A percentile compares a stretch with the other conserved stretches of the same genome.
These are phyloP conservation scores for Globisporangium cylindrosporum DNA, from an alignment of 352 stramenopile species.

Conservation along the genomic window DNA sequence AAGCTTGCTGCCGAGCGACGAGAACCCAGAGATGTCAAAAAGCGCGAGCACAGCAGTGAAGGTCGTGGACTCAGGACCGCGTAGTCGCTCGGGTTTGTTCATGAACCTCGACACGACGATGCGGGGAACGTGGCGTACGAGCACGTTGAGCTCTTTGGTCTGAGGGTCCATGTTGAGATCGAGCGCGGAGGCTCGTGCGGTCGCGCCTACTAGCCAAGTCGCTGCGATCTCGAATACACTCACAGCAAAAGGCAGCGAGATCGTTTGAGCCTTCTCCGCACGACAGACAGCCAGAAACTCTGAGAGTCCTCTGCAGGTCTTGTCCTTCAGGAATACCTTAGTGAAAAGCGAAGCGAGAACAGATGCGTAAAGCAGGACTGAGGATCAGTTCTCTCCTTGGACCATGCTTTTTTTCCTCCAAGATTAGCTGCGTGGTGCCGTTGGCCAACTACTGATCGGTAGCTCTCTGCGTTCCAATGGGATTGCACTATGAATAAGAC, in stretches of 20 bases:
- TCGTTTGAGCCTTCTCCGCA: too few species aligned
- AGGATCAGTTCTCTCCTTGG: not conserved
- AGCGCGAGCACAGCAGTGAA: conserved; percentile 71
- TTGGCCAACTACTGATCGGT: not conserved
- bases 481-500: too few species aligned
- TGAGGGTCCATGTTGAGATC: conserved; percentile 28
- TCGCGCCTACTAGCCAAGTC: not conserved
- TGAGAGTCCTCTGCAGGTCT: not conserved
- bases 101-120: conserved; percentile 70
- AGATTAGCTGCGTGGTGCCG: not conserved
- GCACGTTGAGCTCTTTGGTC: conserved; percentile 56
- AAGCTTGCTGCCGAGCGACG: conserved; percentile 71
- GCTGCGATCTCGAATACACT: not conserved
- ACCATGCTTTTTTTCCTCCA: not conserved
- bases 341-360: not conserved
- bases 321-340: not conserved
- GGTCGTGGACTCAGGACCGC: conserved; percentile 38
- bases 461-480: not conserved
- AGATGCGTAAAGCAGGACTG: not conserved
- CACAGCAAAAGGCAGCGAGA: not conserved
- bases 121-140: conserved; percentile 68
- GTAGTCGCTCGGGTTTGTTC: conserved; percentile 39
- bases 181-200: not conserved
- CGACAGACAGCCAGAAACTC: not conserved
- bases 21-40: conserved; percentile 88